phyloP scores from a whole-genome alignment of 768 basidiomycete species.

The Xanthoconium purpureum region DNA sequence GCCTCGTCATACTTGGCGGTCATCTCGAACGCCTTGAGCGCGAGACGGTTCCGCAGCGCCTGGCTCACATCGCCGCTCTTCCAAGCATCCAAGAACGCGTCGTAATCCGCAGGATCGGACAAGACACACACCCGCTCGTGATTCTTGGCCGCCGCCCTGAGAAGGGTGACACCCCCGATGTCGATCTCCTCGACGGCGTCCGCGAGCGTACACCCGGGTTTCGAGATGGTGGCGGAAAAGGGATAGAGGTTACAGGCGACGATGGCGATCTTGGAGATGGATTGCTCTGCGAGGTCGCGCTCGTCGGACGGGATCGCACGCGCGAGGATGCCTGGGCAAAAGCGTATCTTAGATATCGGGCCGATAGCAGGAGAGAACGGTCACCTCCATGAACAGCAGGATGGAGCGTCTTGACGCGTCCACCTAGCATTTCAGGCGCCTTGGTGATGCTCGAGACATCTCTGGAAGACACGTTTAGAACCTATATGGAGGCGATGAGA shows the following conservation, averaged over 20 bases:
- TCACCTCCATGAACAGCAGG: conserved; percentile 96
- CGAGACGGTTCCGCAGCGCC: conserved; percentile 69
- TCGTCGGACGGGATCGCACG: conserved; percentile 89
- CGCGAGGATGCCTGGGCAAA: conserved; percentile 79
- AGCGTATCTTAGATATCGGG: conserved; percentile 3
- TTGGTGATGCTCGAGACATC: conserved; percentile 98
- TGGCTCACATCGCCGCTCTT: conserved; percentile 73
- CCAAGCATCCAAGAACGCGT: conserved; percentile 75
- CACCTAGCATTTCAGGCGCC: conserved; percentile 98
- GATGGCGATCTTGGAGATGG: conserved; percentile 90
- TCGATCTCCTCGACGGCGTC: conserved; percentile 97
- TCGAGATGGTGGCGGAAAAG: conserved; percentile 86
- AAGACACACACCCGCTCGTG: conserved; percentile 89
- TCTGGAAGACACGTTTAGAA: conserved; percentile 40
- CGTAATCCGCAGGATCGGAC: conserved; percentile 87
- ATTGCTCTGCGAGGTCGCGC: conserved; percentile 75
- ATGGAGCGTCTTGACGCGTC: conserved; percentile 96
- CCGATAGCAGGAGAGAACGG: conserved; percentile 8
- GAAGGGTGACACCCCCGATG: conserved; percentile 96
- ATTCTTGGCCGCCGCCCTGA: conserved; percentile 98
- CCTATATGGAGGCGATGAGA: not conserved
- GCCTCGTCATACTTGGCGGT: conserved; percentile 94
- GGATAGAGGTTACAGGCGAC: conserved; percentile 99
- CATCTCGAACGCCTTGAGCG: conserved; percentile 96
- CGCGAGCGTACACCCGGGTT: conserved; percentile 84